A percentile compares a stretch with the other conserved stretches of the same genome.
Evolutionary conservation across 2,329 filamentous ascomycete species (phyloP).

Genomic region (Nemania sp.): DNA sequence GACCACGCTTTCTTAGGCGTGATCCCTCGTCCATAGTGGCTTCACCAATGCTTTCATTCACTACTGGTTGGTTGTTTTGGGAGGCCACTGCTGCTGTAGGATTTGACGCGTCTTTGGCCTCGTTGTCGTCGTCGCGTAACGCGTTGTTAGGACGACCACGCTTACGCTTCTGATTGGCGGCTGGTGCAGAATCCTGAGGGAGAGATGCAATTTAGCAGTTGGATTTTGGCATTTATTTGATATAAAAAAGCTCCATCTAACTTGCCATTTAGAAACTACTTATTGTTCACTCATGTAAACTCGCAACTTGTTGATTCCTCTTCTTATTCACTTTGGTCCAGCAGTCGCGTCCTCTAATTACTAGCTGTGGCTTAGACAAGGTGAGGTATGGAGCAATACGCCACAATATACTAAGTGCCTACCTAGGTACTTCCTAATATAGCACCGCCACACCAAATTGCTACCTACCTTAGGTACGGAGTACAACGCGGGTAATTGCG

Average conservation of each 20-base stretch:
- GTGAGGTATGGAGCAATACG: constrained; percentile 19
- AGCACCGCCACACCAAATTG: background rate
- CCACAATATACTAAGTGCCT: constrained; percentile 22
- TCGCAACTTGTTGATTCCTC: background rate
- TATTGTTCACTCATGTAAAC: background rate
- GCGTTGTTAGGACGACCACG: constrained; percentile 59
- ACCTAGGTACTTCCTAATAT: too few species aligned
- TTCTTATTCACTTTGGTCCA: background rate
- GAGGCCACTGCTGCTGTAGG: constrained; percentile 38
- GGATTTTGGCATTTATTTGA: background rate
- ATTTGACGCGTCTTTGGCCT: constrained; percentile 45
- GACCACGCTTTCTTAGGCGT: constrained; percentile 45
- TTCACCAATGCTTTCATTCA: constrained; percentile 33
- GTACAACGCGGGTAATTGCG: too few species aligned
- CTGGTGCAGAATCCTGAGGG: constrained; percentile 43
- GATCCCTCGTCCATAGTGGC: constrained; percentile 40
- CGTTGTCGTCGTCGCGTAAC: constrained; percentile 51
- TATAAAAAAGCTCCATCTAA: background rate
- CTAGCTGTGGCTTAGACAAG: constrained; percentile 19
- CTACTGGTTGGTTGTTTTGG: constrained; percentile 33
- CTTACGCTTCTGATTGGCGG: constrained; percentile 57
- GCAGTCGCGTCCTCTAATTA: constrained; percentile 18
- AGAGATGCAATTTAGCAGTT: constrained; percentile 10
- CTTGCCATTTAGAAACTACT: constrained; percentile 24
- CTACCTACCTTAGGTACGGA: background rate